A percentile compares a stretch with the other conserved stretches of the same genome.
Conservation (phyloP, 805 yeast species). For the Vanderwaltozyma verrucispora region DNA sequence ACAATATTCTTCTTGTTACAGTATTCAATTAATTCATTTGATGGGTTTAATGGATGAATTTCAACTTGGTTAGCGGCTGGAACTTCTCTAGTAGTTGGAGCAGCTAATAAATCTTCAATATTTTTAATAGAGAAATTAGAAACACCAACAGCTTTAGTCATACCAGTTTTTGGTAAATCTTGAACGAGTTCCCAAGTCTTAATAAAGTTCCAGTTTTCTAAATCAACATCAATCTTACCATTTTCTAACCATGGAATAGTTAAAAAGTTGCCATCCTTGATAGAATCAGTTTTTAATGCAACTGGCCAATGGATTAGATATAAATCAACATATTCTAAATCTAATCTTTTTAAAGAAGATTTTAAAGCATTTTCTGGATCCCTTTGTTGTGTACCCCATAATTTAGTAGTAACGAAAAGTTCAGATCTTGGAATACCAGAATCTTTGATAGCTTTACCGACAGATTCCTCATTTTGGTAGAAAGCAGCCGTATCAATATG, state of each 20-base stretch:
- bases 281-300: constrained; percentile 34
- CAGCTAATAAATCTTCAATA: constrained; percentile 32
- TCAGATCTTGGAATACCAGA: constrained; percentile 43
- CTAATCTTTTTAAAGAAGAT: constrained; percentile 47
- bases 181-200: constrained; percentile 56
- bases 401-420: constrained; percentile 62
- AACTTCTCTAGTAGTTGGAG: constrained; percentile 38
- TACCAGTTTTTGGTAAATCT: constrained; percentile 36
- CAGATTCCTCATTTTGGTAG: constrained; percentile 57
- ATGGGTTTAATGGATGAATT: constrained; percentile 65
- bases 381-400: constrained; percentile 49
- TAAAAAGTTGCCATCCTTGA: constrained; percentile 27
- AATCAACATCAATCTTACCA: constrained; percentile 27
- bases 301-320: constrained; percentile 75
- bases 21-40: constrained; percentile 43
- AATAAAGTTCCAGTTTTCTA: constrained; percentile 32
- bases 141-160: constrained; percentile 44
- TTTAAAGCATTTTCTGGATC: constrained; percentile 44
- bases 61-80: constrained; percentile 58
- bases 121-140: constrained; percentile 39
- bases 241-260: constrained; percentile 26
- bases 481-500: constrained; percentile 69
- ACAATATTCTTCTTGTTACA: constrained; percentile 43
- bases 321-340: constrained; percentile 66
- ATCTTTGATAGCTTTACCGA: constrained; percentile 48